Evolutionary conservation across 2,329 filamentous ascomycete species (phyloP), one percentile per base, ranked within the genome.

Genomic region (Trematosphaeria pertusa): DNA sequence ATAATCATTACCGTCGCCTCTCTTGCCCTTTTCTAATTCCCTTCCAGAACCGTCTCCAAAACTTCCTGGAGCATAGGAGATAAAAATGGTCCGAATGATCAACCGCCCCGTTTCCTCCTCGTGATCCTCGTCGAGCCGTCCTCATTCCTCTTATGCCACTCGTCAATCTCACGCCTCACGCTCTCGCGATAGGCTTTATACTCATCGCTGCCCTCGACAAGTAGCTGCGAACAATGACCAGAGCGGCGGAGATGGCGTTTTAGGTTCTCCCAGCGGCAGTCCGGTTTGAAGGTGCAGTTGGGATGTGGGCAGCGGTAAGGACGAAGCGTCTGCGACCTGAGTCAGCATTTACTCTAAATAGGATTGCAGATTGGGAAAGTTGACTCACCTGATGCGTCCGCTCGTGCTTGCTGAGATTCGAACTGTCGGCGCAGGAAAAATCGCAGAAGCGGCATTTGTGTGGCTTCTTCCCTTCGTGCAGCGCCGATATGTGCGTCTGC

Each of bases 181-280:
- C 50, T 54, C 48, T 70, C 68, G 11, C 67, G 48, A 31, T 71
- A 73, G 19, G 48, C n/a, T 42, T 62, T 69, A 43, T 69, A 63
- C 43, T 61, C 66, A 15, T 67, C 59, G 31, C 64, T 68, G 6
- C 59, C 51, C 37, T 71, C 70, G 18, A 65, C 51, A 0, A 72
- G 54, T 5, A 73, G 54, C 42, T 70, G 55, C 0, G 69, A 58
- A 33, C 70, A 73, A 26, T 73, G 71, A 0, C 64, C 61, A 2
- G 62, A 67, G 37, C 67, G 64, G 28, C 69, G 62, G 12, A 73
- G 61, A 46, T 73, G 70, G 6, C 70, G 65, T 46, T 72, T 71
- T 3, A 72, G 61, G 33, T 71, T 70, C 37, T 72, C 69, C 70
- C 70, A 73, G 20, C 70, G 65, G 33, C 69, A 70, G 46, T 71